Evolutionary conservation across 2,329 filamentous ascomycete species (phyloP).

Genomic region (Pestalotiopsis sp.): DNA sequence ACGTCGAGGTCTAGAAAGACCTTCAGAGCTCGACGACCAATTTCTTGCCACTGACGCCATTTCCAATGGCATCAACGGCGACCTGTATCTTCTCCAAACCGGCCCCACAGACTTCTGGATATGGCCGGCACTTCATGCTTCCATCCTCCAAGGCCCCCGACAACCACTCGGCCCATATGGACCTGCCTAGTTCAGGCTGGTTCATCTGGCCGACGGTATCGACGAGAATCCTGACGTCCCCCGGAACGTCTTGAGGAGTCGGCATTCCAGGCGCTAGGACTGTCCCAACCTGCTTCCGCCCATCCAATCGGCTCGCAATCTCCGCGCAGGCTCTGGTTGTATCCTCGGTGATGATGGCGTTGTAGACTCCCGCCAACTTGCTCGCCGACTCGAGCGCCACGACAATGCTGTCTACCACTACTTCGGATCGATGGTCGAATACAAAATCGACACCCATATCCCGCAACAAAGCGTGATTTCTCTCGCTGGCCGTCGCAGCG

Average conservation of each 20-base stretch:
- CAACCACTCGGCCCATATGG: conserved; percentile 41
- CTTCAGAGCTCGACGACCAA: conserved; percentile 33
- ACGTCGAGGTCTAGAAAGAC: not conserved
- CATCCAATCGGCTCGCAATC: conserved; percentile 3
- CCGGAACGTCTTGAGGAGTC: conserved; percentile 37
- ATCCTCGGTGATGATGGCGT: conserved; percentile 7
- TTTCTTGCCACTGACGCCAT: conserved; percentile 45
- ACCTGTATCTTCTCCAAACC: conserved; percentile 45
- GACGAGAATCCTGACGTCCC: conserved; percentile 33
- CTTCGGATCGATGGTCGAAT: conserved; percentile 27
- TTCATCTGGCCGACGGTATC: conserved; percentile 27
- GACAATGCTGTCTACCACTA: conserved; percentile 29
- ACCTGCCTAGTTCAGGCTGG: conserved; percentile 31
- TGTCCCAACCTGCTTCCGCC: conserved; percentile 12
- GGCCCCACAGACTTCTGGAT: conserved; percentile 39
- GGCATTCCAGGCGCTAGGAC: conserved; percentile 28
- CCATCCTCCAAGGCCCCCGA: conserved; percentile 38
- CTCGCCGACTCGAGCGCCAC: conserved; percentile 27
- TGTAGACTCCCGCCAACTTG: conserved; percentile 31
- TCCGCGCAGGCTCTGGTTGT: conserved; percentile 12
- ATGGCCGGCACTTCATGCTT: conserved; percentile 40
- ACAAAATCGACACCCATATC: conserved; percentile 24
- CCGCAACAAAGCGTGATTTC: conserved; percentile 25
- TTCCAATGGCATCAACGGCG: conserved; percentile 37
- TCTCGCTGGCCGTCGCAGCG: conserved; percentile 37